Percentiles rank a stretch among this genome's conserved stretches.
Conservation (phyloP, 768 basidiomycete species). For the Tubosaeta brunneosetosa region DNA sequence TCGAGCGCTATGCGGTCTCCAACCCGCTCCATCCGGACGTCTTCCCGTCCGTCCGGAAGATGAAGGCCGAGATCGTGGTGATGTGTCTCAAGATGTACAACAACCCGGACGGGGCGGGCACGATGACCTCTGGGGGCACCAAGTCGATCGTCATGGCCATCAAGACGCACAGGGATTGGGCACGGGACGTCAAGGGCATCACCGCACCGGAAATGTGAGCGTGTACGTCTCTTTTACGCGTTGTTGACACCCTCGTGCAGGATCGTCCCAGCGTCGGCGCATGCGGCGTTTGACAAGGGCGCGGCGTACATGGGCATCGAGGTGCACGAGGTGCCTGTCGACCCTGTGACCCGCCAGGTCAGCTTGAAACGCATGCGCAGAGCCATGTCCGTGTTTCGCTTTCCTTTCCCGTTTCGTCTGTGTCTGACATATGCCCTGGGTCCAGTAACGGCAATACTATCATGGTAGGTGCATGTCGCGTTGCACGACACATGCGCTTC, state of each 20-base stretch:
- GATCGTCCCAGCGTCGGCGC: slow-evolving; percentile 78
- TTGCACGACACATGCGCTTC: not conserved
- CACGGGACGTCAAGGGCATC: slow-evolving; percentile 76
- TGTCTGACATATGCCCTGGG: slow-evolving; percentile 1
- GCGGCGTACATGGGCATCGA: slow-evolving; percentile 86
- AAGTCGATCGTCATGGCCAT: slow-evolving; percentile 95
- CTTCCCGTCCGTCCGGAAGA: slow-evolving; percentile 89
- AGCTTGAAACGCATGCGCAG: slow-evolving; percentile 71
- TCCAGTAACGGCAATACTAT: slow-evolving; percentile 83
- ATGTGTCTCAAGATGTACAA: slow-evolving; percentile 86
- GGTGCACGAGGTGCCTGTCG: slow-evolving; percentile 80
- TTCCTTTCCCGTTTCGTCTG: not conserved
- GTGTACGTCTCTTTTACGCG: not conserved
- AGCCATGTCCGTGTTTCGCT: slow-evolving; percentile 66
- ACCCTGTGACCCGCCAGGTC: slow-evolving; percentile 71
- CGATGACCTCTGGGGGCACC: slow-evolving; percentile 93
- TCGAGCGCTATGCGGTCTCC: slow-evolving; percentile 75
- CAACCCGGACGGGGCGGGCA: slow-evolving; percentile 80
- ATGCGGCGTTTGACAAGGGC: slow-evolving; percentile 95
- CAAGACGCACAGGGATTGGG: slow-evolving; percentile 95
- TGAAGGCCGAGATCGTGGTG: slow-evolving; percentile 93
- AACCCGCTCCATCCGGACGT: slow-evolving; percentile 93
- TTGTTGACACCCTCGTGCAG: too few species aligned
- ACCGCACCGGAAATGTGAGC: slow-evolving; percentile 88
- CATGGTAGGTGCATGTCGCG: slow-evolving; percentile 46